phyloP scores from a whole-genome alignment of 441 rosid genomes.

The Populus hybrid region DNA sequence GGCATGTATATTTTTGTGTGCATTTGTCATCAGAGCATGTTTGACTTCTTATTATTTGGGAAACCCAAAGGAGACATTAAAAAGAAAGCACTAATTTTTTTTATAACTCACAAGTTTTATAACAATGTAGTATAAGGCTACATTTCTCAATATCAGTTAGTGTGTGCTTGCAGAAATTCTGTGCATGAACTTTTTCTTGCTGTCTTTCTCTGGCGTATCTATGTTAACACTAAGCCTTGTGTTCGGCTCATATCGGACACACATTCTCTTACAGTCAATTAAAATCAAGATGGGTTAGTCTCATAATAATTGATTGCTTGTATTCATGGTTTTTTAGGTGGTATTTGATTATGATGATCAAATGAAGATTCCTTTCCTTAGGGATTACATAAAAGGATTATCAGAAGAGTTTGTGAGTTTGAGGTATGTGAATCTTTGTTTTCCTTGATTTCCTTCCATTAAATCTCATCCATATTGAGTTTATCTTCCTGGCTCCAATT shows the following conservation, averaged over 20 bases:
- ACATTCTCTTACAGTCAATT: too few species aligned
- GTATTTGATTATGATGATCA: slow-evolving; percentile 70
- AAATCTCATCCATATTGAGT: neutral
- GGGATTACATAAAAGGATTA: slow-evolving; percentile 30
- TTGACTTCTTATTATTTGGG: too few species aligned
- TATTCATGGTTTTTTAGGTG: slow-evolving; percentile 38
- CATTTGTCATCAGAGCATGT: too few species aligned
- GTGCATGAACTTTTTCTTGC: too few species aligned
- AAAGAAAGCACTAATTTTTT: neutral
- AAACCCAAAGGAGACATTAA: too few species aligned
- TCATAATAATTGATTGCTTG: neutral
- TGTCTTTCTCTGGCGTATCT: too few species aligned
- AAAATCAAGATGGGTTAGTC: neutral
- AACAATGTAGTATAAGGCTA: neutral
- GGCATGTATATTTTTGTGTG: too few species aligned
- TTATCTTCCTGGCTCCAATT: neutral
- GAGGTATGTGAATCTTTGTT: slow-evolving; percentile 34
- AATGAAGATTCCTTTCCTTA: slow-evolving; percentile 66
- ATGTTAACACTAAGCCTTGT: neutral
- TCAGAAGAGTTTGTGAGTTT: slow-evolving; percentile 30
- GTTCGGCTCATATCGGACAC: too few species aligned
- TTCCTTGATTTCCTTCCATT: slow-evolving; percentile 1
- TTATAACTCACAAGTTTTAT: neutral
- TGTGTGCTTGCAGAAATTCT: too few species aligned
- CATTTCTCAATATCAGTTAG: neutral